Evolutionary conservation across 768 basidiomycete genomes (phyloP).

Genomic region (Strobilomyces echinocephalus): DNA sequence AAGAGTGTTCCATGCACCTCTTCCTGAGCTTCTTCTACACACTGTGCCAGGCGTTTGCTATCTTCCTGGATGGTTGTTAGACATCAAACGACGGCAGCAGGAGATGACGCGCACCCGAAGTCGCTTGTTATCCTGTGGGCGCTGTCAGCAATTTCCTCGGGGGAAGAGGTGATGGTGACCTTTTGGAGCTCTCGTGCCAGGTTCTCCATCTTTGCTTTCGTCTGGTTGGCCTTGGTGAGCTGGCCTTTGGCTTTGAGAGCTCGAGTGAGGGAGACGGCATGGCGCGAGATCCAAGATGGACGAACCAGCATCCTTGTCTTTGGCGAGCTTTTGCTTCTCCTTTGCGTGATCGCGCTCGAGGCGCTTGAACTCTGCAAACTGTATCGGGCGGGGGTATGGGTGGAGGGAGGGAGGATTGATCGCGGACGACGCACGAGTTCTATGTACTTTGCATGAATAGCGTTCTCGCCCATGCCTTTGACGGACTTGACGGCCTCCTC

Average conservation of each 20-base stretch:
- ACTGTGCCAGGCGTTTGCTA: conserved; percentile 71
- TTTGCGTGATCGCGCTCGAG: conserved; percentile 85
- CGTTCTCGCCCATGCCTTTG: conserved; percentile 76
- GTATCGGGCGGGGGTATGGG: conserved; percentile 19
- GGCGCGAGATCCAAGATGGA: conserved; percentile 10
- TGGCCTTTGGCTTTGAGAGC: conserved; percentile 65
- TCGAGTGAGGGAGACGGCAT: conserved; percentile 14
- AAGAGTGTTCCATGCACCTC: conserved; percentile 46
- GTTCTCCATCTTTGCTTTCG: conserved; percentile 87
- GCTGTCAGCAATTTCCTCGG: conserved; percentile 16
- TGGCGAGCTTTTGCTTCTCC: conserved; percentile 85
- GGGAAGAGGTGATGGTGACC: conserved; percentile 36
- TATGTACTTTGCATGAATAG: conserved; percentile 81
- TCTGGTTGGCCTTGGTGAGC: conserved; percentile 82
- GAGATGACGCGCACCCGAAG: conserved; percentile 56
- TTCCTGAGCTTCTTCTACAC: conserved; percentile 82
- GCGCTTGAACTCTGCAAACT: conserved; percentile 88
- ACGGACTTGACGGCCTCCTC: conserved; percentile 87
- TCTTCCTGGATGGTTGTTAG: conserved; percentile 58
- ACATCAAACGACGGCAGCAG: conserved; percentile 9
- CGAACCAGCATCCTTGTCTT: conserved; percentile 86
- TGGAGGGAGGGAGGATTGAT: conserved; percentile 17
- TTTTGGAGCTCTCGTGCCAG: conserved; percentile 86
- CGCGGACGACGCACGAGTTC: conserved; percentile 60
- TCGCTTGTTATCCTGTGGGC: conserved; percentile 77